phyloP scores from a whole-genome alignment of 2,329 filamentous ascomycete genomes.

The Hypocreales sp. region DNA sequence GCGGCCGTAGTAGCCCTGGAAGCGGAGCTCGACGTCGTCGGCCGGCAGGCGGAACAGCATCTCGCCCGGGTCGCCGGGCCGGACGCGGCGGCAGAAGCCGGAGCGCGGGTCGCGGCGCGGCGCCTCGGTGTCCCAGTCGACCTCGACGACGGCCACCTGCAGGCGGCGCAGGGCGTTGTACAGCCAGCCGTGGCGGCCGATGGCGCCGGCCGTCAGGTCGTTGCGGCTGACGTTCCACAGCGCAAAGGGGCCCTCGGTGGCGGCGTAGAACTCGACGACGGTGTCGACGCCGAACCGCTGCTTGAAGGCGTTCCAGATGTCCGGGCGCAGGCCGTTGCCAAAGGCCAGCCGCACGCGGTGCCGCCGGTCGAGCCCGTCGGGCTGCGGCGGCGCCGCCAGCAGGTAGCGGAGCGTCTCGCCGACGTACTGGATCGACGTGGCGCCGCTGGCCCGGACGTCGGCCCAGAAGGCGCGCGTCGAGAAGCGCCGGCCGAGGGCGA shows the following conservation, averaged over 20 bases:
- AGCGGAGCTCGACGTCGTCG: slow-evolving; percentile 44
- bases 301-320: slow-evolving; percentile 76
- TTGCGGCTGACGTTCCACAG: slow-evolving; percentile 63
- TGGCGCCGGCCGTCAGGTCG: slow-evolving; percentile 57
- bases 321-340: slow-evolving; percentile 73
- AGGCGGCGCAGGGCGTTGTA: slow-evolving; percentile 36
- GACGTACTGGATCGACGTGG: slow-evolving; percentile 74
- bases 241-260: slow-evolving; percentile 56
- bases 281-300: slow-evolving; percentile 60
- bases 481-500: slow-evolving; percentile 64
- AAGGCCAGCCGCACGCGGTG: slow-evolving; percentile 63
- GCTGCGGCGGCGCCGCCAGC: slow-evolving; percentile 46
- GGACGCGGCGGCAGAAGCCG: slow-evolving; percentile 48
- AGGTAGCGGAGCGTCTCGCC: slow-evolving; percentile 79
- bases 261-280: slow-evolving; percentile 68
- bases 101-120: slow-evolving; percentile 54
- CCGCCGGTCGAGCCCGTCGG: slow-evolving; percentile 53
- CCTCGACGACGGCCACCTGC: slow-evolving; percentile 42
- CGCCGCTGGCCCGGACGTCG: slow-evolving; percentile 53
- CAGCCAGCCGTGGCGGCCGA: slow-evolving; percentile 57
- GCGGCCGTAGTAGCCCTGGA: slow-evolving; percentile 75
- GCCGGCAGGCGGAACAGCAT: slow-evolving; percentile 57
- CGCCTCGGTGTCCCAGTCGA: slow-evolving; percentile 56
- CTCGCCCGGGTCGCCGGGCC: slow-evolving; percentile 54
- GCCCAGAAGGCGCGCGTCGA: slow-evolving; percentile 64